Evolutionary conservation across 2,329 filamentous ascomycete species (phyloP), one percentile per base, ranked within the genome.

Genomic region (Stachybotrys elegans): DNA sequence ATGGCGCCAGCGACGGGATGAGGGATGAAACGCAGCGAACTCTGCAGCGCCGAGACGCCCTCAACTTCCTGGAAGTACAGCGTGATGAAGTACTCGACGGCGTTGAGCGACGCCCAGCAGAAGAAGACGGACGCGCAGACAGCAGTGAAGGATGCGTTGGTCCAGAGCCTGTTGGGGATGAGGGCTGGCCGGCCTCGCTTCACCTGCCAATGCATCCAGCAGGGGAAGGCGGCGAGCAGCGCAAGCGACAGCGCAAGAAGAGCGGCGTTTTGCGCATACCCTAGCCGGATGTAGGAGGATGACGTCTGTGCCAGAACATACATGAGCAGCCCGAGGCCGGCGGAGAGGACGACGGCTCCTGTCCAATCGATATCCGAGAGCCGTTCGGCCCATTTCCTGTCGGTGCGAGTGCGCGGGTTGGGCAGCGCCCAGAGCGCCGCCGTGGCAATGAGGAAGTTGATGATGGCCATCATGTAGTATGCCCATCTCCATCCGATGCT

Each of bases 101-200:
- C 62, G 19, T 76, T 75, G 14, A 72, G 50, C 0, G 67, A 69
- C 0, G 68, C 72, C 58, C 65, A 73, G 2, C 68, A 65, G 3
- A 78, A 54, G 9, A 75, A 65, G 0, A 77, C 67, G 1, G 69
- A 69, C 2, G 76, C 52, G 47, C 79, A 84, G 7, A 79, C 69
- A 1, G 66, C 68, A 0, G 75, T 74, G 49, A 83, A 84, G 3
- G 73, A 61, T 0, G 61, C 57, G 22, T 79, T 81, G 4, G 62
- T 68, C 80, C 79, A 83, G 0, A 84, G 59, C 0, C 68, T 70
- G 49, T 83, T 83, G 0, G 80, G 79, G 5, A 84, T 80, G 3
- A 84, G 55, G 0, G 78, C 78, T 13, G 79, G 73, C 6, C 67
- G 65, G 3, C 65, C 61, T 1, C 61, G 56, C 6, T 59, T 67